Base-by-base conservation (phyloP, 2,329 filamentous ascomycete genomes). In the Sporothrix dimorphospora region DNA sequence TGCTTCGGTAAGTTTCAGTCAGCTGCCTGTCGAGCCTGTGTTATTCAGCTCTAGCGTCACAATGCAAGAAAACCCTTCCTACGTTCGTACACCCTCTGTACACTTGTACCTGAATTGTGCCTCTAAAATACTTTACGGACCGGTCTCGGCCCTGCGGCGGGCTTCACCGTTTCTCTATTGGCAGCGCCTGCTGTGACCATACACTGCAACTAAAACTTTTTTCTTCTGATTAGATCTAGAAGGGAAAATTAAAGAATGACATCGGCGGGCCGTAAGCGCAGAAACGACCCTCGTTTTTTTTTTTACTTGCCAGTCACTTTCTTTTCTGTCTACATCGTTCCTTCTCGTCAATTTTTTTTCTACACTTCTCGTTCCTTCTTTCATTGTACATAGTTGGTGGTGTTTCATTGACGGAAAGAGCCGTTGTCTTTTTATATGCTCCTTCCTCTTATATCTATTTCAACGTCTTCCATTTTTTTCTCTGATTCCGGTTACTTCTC, bases 401-500 rank as follows among this genome's bases (percentile, higher is more conserved):
- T 61, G 57, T 61, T 40, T 6, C 11, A 9, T 45, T 65, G 21
- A 21, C 59, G 38, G 38, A 66, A 49, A 34, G 42, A 14, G 42
- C 63, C 27, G n/a, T 27, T 16, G 9, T 55, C 38, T 6, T 42
- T 3, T 63, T 63, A 5, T 21, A 11, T n/a, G 5, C 45, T 30
- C 47, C 27, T 21, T 38, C 27, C 14, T 51, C 53, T 40, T 40
- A 51, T 19, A 53, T 51, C 55, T 47, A 27, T 49, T 49, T 47
- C 24, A 30, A 30, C 24, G 42, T 66, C 8, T 5, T 3, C 38
- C 47, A n/a, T 4, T 53, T 68, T 49, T 53, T 9, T 68, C 30
- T 68, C 63, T 27, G 63, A 49, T 49, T 24, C 63, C 63, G 61
- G 61, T 65, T 65, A 27, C 61, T 65, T 65, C 61, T 65, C 61